Base-by-base conservation (phyloP, 371 early-diverging fungal species). In the Rhizomucor miehei region DNA sequence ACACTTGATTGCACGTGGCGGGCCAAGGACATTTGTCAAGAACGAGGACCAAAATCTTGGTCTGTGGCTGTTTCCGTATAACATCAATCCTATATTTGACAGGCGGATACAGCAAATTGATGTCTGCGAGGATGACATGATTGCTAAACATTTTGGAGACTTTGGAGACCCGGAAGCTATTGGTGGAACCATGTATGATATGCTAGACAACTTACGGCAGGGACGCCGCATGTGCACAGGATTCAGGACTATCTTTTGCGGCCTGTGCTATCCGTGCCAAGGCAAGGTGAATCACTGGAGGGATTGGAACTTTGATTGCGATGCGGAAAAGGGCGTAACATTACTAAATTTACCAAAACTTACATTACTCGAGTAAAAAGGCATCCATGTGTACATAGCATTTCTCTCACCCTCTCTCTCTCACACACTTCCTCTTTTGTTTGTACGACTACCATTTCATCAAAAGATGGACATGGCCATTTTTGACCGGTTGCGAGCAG, bases 131-230 rank as follows among this genome's bases (percentile, higher is more conserved):
- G 79, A 83, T 25, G 80, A 81, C 29, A 67, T 83, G 75, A 78
- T 83, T 64, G 84, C 79, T 17, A 83, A 83, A 25, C 81, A 81
- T 40, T 84, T 84, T 64, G 84, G 80, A 46, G 79, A 79, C 41
- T 80, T 80, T 50, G 61, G 67, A 16, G 79, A 76, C 45, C 59
- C 67, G 16, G 71, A 69, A 37, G 75, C 75, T 0, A 81, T 84
- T 70, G 77, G 80, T 13, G 79, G 78, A 13, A 71, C 80, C 3
- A 83, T 83, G 72, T 71, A 81, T 44, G 71, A 72, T 51, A 84
- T 84, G 71, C 51, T 80, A 16, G 61, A 75, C 63, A 70, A 84
- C 64, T 44, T 65, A n/a, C 43, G 71, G 48, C 58, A 67, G 41
- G 72, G 69, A 29, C 58, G 73, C 39, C 66, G 75, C 36, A 66